Conservation (phyloP, 352 stramenopile species). For the Phytophthora multivora region DNA sequence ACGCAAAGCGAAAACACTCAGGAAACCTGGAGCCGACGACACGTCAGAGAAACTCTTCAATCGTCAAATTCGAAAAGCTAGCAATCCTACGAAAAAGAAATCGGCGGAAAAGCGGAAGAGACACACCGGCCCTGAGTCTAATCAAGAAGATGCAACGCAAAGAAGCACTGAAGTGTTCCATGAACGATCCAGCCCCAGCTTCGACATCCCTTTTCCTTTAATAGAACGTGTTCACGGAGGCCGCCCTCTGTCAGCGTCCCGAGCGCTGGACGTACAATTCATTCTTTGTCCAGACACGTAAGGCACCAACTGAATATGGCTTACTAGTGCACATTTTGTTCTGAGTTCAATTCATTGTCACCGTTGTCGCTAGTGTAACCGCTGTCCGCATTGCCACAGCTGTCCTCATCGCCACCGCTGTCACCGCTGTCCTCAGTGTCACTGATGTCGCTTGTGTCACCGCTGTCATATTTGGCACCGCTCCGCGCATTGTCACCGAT, state of each 20-base stretch:
- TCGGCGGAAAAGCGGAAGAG: not conserved
- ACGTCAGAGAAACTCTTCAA: not conserved
- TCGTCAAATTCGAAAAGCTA: slow-evolving; percentile 3
- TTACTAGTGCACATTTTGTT: not conserved
- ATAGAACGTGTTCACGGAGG: not conserved
- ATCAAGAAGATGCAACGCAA: not conserved
- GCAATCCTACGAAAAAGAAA: not conserved
- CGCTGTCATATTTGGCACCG: too few species aligned
- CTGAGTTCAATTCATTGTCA: not conserved
- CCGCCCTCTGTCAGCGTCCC: not conserved
- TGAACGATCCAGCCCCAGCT: not conserved
- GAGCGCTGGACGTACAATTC: not conserved
- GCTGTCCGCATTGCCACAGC: too few species aligned
- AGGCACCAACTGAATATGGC: not conserved
- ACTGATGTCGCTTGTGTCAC: not conserved
- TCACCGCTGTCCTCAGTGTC: too few species aligned
- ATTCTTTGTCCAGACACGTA: not conserved
- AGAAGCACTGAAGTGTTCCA: not conserved
- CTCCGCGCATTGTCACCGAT: too few species aligned
- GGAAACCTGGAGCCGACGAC: not conserved
- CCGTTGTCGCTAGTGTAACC: not conserved
- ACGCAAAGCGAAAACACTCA: not conserved
- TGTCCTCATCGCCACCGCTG: too few species aligned
- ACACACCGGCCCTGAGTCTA: not conserved
- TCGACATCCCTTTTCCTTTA: not conserved